A percentile compares a stretch with the other conserved stretches of the same genome.
Evolutionary conservation across 805 yeast genomes (phyloP).

Genomic region (Candida ortonii): DNA sequence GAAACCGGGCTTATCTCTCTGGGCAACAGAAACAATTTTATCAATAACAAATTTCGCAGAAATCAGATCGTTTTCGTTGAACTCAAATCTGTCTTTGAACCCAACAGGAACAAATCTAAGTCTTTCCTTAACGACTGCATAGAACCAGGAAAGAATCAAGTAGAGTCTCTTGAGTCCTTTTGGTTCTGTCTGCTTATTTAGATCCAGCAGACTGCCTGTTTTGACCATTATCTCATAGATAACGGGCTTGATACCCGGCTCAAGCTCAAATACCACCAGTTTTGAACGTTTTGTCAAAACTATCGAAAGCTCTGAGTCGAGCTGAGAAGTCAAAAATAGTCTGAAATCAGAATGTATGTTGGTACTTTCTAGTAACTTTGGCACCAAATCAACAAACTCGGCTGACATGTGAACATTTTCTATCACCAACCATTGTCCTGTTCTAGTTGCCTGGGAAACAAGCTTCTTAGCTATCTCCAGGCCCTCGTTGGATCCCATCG

Average conservation of each 20-base stretch:
- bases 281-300: constrained; percentile 54
- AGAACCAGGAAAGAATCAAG: constrained; percentile 67
- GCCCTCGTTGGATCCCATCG: constrained; percentile 78
- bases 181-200: constrained; percentile 27
- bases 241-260: constrained; percentile 54
- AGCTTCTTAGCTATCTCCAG: constrained; percentile 52
- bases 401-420: constrained; percentile 79
- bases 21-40: constrained; percentile 34
- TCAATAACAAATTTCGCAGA: constrained; percentile 46
- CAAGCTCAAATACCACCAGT: constrained; percentile 58
- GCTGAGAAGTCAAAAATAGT: constrained; percentile 63
- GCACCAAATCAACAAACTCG: constrained; percentile 57
- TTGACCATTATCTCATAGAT: constrained; percentile 29
- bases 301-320: constrained; percentile 48
- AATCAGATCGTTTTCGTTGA: constrained; percentile 69
- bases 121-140: constrained; percentile 58
- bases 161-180: constrained; percentile 45
- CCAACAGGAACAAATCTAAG: constrained; percentile 61
- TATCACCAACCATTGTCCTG: constrained; percentile 68
- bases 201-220: constrained; percentile 26
- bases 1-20: constrained; percentile 33
- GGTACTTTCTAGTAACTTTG: constrained; percentile 40
- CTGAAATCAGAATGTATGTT: constrained; percentile 39
- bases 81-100: constrained; percentile 59
- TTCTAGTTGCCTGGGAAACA: constrained; percentile 42